Evolutionary conservation across 2,329 filamentous ascomycete species (phyloP).

Genomic region (Ascochyta pisi): DNA sequence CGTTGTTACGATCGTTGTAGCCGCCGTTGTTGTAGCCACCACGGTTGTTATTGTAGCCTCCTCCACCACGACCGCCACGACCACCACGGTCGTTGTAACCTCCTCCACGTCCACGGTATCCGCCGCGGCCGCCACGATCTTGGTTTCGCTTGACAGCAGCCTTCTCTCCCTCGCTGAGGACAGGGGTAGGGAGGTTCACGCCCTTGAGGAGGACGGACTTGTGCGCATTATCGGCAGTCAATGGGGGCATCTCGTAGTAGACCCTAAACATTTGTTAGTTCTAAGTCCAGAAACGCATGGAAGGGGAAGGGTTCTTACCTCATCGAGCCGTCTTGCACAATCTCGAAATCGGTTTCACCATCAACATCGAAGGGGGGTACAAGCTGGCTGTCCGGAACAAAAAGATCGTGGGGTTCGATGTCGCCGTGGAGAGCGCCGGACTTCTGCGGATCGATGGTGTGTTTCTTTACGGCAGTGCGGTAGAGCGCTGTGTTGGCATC

Average conservation of each 20-base stretch:
- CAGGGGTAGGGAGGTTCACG: conserved; percentile 73
- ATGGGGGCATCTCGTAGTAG: conserved; percentile 79
- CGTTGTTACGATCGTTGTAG: conserved; percentile 31
- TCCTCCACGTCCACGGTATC: conserved; percentile 51
- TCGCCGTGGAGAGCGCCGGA: conserved; percentile 82
- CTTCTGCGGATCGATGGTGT: conserved; percentile 75
- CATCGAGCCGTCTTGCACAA: conserved; percentile 71
- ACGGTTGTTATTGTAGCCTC: conserved; percentile 23
- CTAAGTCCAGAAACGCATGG: conserved; percentile 29
- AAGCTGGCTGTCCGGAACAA: conserved; percentile 84
- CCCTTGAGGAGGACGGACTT: conserved; percentile 95
- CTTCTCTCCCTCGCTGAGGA: conserved; percentile 72
- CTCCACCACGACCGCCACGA: conserved; percentile 35
- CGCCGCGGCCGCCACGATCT: conserved; percentile 75
- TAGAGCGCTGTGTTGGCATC: conserved; percentile 87
- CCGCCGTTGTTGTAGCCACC: conserved; percentile 25
- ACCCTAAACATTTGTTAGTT: conserved; percentile 64
- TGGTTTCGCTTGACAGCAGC: conserved; percentile 67
- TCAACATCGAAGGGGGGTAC: conserved; percentile 76
- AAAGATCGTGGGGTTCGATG: conserved; percentile 81
- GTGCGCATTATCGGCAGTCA: conserved; percentile 69
- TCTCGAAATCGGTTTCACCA: conserved; percentile 37
- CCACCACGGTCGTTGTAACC: conserved; percentile 45
- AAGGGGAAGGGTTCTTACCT: conserved; percentile 63
- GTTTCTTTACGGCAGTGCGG: conserved; percentile 72